Conservation (phyloP, 192 early-diverging fungal species). For the Linnemannia exigua region DNA sequence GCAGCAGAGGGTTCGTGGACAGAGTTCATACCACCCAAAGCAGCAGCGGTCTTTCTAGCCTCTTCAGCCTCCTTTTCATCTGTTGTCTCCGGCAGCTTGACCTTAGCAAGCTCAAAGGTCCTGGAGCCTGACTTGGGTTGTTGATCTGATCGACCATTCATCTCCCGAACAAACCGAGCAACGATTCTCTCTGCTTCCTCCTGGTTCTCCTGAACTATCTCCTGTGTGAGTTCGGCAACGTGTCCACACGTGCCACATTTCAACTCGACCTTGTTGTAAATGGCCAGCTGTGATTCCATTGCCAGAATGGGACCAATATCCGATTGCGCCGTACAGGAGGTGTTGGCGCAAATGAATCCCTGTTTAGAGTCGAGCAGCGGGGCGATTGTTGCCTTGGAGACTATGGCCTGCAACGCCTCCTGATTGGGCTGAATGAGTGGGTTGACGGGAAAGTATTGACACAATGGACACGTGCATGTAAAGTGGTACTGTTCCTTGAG, state of each 20-base stretch:
- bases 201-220: slow-evolving; percentile 42
- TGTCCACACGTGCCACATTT: slow-evolving; percentile 24
- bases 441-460: slow-evolving; percentile 39
- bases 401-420: slow-evolving; percentile 1
- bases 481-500: slow-evolving; percentile 48
- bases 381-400: background rate
- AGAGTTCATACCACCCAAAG: slow-evolving; percentile 34
- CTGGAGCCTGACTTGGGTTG: slow-evolving; percentile 1
- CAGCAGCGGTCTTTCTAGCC: background rate
- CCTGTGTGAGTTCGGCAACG: slow-evolving; percentile 24
- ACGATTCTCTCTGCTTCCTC: slow-evolving; percentile 22
- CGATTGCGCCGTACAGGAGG: background rate
- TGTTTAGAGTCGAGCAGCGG: slow-evolving; percentile 37
- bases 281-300: slow-evolving; percentile 27
- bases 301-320: slow-evolving; percentile 11
- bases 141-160: slow-evolving; percentile 22
- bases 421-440: slow-evolving; percentile 16
- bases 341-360: slow-evolving; percentile 37
- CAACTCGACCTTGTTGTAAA: slow-evolving; percentile 41
- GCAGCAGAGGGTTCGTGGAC: slow-evolving; percentile 30
- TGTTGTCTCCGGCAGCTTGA: background rate
- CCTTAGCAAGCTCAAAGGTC: slow-evolving; percentile 49
- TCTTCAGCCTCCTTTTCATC: background rate
- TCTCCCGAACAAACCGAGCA: slow-evolving; percentile 33
- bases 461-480: slow-evolving; percentile 37